Conservation (phyloP, 1,139 yeast genomes). For the Arxiozyma slooffiae region DNA sequence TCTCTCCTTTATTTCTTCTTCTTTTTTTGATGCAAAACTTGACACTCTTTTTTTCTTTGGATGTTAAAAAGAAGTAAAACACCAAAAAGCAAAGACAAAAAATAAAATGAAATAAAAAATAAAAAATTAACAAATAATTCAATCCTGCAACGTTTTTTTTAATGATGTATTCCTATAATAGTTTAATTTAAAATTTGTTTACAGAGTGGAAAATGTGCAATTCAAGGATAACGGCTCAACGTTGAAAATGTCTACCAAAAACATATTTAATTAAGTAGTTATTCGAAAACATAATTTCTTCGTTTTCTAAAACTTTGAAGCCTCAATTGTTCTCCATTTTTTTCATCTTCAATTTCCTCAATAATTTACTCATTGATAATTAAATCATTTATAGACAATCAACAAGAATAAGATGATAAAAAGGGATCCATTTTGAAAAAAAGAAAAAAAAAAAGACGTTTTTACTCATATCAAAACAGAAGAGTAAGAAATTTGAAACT, state of each 20-base stretch:
- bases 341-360: not conserved
- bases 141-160: no score
- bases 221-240: no score
- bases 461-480: slow-evolving; percentile 38
- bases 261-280: not conserved
- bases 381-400: slow-evolving; percentile 11
- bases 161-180: no score
- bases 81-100: not conserved
- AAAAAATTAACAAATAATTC: no score
- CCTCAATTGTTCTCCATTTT: not conserved
- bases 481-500: slow-evolving; percentile 50
- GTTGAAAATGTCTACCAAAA: not conserved
- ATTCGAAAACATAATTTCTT: not conserved
- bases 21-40: not conserved
- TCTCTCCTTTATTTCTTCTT: no score
- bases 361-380: slow-evolving; percentile 5
- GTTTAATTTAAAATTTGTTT: no score
- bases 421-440: slow-evolving; percentile 16
- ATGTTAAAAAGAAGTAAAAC: not conserved
- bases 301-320: no score
- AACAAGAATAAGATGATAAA: slow-evolving; percentile 17
- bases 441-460: no score
- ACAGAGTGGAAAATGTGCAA: no score
- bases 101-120: not conserved
- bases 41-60: not conserved